Conservation (phyloP, 2,329 filamentous ascomycete species). For the Pseudocercospora musae region DNA sequence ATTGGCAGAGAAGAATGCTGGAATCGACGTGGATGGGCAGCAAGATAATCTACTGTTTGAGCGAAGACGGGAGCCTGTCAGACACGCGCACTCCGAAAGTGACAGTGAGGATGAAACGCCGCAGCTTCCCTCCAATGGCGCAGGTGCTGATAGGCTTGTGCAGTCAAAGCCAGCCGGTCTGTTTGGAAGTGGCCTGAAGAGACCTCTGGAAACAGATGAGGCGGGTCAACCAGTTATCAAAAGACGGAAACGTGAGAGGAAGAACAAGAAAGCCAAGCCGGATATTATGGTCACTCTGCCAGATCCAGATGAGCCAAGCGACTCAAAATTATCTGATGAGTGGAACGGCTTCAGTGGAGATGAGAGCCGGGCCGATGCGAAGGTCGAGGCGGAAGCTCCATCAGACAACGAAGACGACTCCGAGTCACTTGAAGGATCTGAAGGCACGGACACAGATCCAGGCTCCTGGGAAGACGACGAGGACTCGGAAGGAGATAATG, state of each 20-base stretch:
- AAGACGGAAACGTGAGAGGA: slow-evolving; percentile 63
- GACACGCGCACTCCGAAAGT: slow-evolving; percentile 2
- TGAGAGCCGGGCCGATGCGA: slow-evolving; percentile 1
- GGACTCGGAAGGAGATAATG: slow-evolving; percentile 18
- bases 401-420: not conserved
- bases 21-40: slow-evolving; percentile 55
- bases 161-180: not conserved
- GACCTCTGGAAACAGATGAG: slow-evolving; percentile 76
- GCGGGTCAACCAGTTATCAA: slow-evolving; percentile 77
- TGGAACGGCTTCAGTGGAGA: slow-evolving; percentile 12
- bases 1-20: slow-evolving; percentile 62
- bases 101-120: not conserved
- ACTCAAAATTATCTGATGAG: not conserved
- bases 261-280: slow-evolving; percentile 37
- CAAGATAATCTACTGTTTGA: slow-evolving; percentile 54
- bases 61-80: slow-evolving; percentile 21
- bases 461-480: slow-evolving; percentile 34
- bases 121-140: not conserved
- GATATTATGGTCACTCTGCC: not conserved
- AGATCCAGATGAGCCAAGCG: not conserved
- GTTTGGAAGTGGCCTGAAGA: slow-evolving; percentile 77
- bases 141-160: no score
- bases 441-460: not conserved
- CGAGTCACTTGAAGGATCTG: not conserved
- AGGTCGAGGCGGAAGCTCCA: not conserved